These are phyloP conservation scores for Solanum stenotomum DNA, from an alignment of 257 asterid species.

Conservation along the genomic window DNA sequence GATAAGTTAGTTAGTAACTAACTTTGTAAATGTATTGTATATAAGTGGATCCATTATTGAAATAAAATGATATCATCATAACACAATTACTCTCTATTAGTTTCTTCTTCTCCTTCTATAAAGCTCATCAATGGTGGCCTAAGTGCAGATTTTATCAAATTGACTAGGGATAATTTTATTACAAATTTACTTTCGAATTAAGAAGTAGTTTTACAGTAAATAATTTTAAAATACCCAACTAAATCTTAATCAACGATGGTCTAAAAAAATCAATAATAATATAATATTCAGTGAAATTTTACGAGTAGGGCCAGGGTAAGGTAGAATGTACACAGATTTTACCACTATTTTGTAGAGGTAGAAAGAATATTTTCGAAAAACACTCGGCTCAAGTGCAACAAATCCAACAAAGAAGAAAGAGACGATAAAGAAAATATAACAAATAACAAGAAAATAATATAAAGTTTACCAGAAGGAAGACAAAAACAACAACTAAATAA, in stretches of 20 bases:
- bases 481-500: too few relatives aligned
- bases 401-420: too few relatives aligned
- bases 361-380: too few relatives aligned
- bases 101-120: too few relatives aligned
- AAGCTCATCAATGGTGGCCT: not conserved
- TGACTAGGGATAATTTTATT: not conserved
- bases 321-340: rapidly evolving
- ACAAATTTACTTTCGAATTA: not conserved
- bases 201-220: not conserved
- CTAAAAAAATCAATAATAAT: not conserved
- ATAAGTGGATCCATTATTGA: too few relatives aligned
- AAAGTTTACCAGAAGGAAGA: not conserved
- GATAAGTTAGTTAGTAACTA: too few relatives aligned
- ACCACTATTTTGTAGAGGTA: rapidly evolving
- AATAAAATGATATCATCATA: too few relatives aligned
- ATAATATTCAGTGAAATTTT: not conserved
- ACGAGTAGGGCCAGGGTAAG: not conserved
- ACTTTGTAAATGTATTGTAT: too few relatives aligned
- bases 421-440: too few relatives aligned
- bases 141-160: not conserved
- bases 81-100: too few relatives aligned
- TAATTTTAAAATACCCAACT: not conserved
- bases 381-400: rapidly evolving
- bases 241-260: not conserved
- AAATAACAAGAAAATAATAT: not conserved